Conservation (phyloP, 441 rosid species). For the Erodium trifolium region DNA sequence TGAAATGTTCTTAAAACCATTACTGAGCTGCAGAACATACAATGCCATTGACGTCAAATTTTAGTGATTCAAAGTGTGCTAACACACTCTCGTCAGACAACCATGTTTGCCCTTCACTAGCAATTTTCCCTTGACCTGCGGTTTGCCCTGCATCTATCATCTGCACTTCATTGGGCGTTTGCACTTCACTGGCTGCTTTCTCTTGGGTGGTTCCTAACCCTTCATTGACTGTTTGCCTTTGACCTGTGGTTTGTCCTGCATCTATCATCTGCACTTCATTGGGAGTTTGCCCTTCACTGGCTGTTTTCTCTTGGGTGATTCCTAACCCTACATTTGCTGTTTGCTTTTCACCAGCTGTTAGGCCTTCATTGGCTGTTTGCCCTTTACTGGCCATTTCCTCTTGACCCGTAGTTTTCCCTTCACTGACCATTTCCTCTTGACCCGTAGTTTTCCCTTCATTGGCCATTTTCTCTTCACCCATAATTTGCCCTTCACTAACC, state of each 20-base stretch:
- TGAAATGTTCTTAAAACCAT: slow-evolving; percentile 24
- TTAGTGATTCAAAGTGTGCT: slow-evolving; percentile 62
- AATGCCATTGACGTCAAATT: slow-evolving; percentile 46
- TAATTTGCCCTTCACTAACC: not conserved
- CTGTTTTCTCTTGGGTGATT: not conserved
- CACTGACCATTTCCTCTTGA: not conserved
- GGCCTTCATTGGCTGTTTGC: not conserved
- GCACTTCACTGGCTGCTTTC: not conserved
- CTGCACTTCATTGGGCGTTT: not conserved
- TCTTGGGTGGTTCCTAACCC: slow-evolving; percentile 3
- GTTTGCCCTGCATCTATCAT: not conserved
- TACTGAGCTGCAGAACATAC: slow-evolving; percentile 36
- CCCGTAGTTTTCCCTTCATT: not conserved
- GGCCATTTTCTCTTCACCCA: not conserved
- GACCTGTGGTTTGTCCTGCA: not conserved
- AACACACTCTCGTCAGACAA: slow-evolving; percentile 70
- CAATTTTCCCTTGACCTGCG: slow-evolving; percentile 30
- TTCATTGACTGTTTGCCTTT: slow-evolving; percentile 22
- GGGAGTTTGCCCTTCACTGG: not conserved
- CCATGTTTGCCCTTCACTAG: slow-evolving; percentile 31
- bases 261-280: not conserved
- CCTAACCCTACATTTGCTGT: slow-evolving; percentile 25
- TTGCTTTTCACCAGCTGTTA: not conserved
- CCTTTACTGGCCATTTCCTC: not conserved
- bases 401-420: not conserved